These are phyloP conservation scores for Plectosphaerella plurivora DNA, from an alignment of 2,329 filamentous ascomycete genomes.

Conservation along the genomic window DNA sequence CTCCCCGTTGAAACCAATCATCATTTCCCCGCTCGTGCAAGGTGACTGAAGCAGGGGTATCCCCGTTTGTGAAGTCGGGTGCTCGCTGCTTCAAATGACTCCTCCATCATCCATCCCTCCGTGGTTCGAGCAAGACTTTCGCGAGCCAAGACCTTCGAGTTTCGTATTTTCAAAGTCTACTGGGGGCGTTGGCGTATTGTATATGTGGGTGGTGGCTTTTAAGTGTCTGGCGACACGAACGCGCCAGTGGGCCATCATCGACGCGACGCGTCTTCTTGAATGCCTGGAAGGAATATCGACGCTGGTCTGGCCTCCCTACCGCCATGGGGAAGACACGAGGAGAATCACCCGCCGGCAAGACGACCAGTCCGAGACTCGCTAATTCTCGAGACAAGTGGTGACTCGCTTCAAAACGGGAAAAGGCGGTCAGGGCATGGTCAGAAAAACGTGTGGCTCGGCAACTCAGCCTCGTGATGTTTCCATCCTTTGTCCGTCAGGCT, in stretches of 20 bases:
- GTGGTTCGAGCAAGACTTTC: not conserved
- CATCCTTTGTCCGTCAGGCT: not conserved
- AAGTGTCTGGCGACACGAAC: not conserved
- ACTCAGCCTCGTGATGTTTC: not conserved
- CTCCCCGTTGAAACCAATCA: constrained; percentile 6
- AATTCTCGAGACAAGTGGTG: not conserved
- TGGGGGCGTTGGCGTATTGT: not conserved
- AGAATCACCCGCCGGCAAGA: not conserved
- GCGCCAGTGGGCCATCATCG: not conserved
- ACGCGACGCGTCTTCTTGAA: not conserved
- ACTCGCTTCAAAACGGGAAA: too few species aligned
- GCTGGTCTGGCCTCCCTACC: not conserved
- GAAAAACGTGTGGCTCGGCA: not conserved
- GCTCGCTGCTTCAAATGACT: constrained; percentile 4
- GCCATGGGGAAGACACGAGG: not conserved
- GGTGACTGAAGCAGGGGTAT: not conserved
- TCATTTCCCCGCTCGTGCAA: not conserved
- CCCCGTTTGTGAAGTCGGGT: not conserved
- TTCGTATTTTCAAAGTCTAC: not conserved
- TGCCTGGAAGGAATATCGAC: not conserved
- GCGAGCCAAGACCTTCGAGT: not conserved
- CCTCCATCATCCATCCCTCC: constrained; percentile 1
- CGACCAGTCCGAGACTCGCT: not conserved
- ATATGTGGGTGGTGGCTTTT: too few species aligned
- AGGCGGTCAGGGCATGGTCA: not conserved